Conservation (phyloP, 148 eudicot genomes). For the Drosera capensis region DNA sequence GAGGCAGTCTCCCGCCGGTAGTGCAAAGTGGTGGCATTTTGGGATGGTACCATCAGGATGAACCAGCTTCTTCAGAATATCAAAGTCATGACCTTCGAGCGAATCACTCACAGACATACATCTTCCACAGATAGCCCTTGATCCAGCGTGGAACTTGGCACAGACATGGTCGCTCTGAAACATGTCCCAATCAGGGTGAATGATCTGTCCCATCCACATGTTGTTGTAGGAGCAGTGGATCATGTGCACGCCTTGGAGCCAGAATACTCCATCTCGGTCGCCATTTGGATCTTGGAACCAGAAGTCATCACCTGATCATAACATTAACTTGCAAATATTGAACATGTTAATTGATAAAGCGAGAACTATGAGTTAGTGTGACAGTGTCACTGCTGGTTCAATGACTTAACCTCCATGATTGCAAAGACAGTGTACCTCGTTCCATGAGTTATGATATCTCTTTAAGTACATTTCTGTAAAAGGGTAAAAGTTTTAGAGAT, state of each 20-base stretch:
- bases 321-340: background rate
- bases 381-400: no score
- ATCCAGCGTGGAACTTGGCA: conserved; percentile 51
- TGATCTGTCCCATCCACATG: conserved; percentile 60
- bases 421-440: no score
- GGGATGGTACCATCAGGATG: conserved; percentile 54
- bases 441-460: no score
- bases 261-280: conserved; percentile 50
- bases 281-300: conserved; percentile 64
- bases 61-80: conserved; percentile 36
- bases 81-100: conserved; percentile 42
- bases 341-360: background rate
- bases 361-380: no score
- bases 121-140: conserved; percentile 60
- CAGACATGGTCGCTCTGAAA: conserved; percentile 46
- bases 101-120: conserved; percentile 53
- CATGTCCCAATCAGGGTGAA: conserved; percentile 78
- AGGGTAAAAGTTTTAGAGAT: background rate
- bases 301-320: conserved; percentile 45
- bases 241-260: conserved; percentile 71
- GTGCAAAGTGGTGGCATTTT: conserved; percentile 39
- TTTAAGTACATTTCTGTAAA: no score
- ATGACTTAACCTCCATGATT: no score
- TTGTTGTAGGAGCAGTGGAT: conserved; percentile 66
- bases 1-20: conserved; percentile 53